These are phyloP conservation scores for Yarrowia deformans DNA, from an alignment of 805 yeast species.

Conservation along the genomic window DNA sequence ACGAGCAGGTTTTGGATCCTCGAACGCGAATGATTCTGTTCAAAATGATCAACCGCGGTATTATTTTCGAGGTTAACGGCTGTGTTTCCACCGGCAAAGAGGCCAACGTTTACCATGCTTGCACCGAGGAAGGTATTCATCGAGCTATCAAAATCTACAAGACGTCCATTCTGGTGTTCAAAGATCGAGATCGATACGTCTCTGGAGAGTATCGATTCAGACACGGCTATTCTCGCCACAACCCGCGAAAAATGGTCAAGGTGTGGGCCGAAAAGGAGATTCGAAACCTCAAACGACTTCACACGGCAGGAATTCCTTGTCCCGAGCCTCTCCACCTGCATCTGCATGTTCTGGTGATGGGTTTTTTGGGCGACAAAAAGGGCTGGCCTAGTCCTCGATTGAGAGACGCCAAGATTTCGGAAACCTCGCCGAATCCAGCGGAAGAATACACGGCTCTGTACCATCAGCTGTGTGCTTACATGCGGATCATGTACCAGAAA, in stretches of 20 bases:
- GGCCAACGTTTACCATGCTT: constrained; percentile 95
- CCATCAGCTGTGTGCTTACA: constrained; percentile 78
- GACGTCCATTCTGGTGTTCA: constrained; percentile 95
- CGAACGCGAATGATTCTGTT: constrained; percentile 84
- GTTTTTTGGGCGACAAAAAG: constrained; percentile 73
- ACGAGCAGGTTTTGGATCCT: constrained; percentile 95
- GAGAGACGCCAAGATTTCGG: constrained; percentile 74
- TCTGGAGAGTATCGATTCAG: constrained; percentile 95
- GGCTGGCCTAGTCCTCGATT: constrained; percentile 93
- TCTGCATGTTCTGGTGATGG: constrained; percentile 94
- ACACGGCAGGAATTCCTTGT: constrained; percentile 82
- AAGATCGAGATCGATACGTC: constrained; percentile 94
- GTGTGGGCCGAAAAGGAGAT: constrained; percentile 99
- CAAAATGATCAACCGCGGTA: constrained; percentile 82
- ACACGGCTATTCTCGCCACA: constrained; percentile 80
- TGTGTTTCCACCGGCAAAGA: constrained; percentile 97
- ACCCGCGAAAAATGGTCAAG: constrained; percentile 96
- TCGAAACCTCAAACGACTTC: constrained; percentile 83
- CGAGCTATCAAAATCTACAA: constrained; percentile 95
- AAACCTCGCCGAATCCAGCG: constrained; percentile 51
- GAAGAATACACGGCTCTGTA: constrained; percentile 74
- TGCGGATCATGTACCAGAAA: constrained; percentile 84
- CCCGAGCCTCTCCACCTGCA: constrained; percentile 91
- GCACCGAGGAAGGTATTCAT: constrained; percentile 52
- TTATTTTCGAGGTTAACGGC: constrained; percentile 86